Base-by-base conservation (phyloP, 495 filamentous ascomycete species). In the Pyrenopolyporus hunteri region DNA sequence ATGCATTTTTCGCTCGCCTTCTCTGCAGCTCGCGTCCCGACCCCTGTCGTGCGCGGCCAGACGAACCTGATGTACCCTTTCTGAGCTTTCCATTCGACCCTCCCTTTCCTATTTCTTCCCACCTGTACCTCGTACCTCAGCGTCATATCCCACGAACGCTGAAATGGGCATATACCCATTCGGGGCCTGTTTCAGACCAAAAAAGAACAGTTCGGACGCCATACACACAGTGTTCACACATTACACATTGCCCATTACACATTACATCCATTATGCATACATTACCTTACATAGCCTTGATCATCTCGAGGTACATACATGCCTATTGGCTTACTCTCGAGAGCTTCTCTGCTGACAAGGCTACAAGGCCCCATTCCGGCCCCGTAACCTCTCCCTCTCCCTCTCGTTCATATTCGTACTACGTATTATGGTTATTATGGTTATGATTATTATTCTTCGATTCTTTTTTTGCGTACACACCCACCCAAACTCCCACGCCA, bases 131-230 rank as follows among this genome's bases (percentile, higher is more conserved):
- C 19, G 13, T 23, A 0, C 17, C 13, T 8, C 39, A 54, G 53
- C 61, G 37, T 31, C 47, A 47, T 59, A 43, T 37, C 32, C 20
- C 61, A 43, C 2, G 20, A 42, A 64, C 54, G 11, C 9, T 54
- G 61, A 43, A 54, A 58, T 54, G 13, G 16, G 14, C 13, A 43
- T 19, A n/a, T n/a, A 42, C 37, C 19, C 37, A n/a, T n/a, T n/a
- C n/a, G n/a, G n/a, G n/a, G n/a, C n/a, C 23, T 42, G 37, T 42
- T 42, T 42, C 37, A 42, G 9, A 42, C 10, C 37, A 42, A 42
- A 42, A 42, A 42, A 42, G 23, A 20, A 42, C 13, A 11, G 19
- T 11, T 23, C 16, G 14, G 17, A 42, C 11, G 37, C 23, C 17
- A 11, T 23, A 6, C 19, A 10, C 23, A 7, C 20, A 42, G 37